These are phyloP conservation scores for Monilinia vaccinii-corymbosi DNA, from an alignment of 2,329 filamentous ascomycete genomes.

Conservation along the genomic window DNA sequence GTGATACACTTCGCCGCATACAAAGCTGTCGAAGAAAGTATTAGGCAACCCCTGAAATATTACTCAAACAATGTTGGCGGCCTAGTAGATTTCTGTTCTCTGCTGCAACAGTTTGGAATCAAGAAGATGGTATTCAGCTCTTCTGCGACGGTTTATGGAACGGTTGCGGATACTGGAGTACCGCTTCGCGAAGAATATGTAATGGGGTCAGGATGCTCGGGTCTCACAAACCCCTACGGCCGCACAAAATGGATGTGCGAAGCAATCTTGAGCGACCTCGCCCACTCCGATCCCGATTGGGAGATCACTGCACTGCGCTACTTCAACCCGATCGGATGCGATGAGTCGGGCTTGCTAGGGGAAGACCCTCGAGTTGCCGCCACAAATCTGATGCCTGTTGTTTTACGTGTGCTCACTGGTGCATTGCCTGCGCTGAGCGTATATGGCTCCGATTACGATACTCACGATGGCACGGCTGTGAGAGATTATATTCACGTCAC, in stretches of 20 bases:
- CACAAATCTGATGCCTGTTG: slow-evolving; percentile 56
- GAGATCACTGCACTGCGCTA: slow-evolving; percentile 55
- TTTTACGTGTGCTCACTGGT: slow-evolving; percentile 52
- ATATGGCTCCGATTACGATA: slow-evolving; percentile 57
- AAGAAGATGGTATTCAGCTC: slow-evolving; percentile 61
- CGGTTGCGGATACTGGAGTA: slow-evolving; percentile 39
- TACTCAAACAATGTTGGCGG: slow-evolving; percentile 61
- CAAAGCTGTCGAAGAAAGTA: slow-evolving; percentile 47
- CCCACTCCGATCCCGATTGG: slow-evolving; percentile 51
- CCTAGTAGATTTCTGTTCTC: slow-evolving; percentile 47
- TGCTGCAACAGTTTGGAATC: slow-evolving; percentile 50
- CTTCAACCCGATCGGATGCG: slow-evolving; percentile 60
- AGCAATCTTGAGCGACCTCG: slow-evolving; percentile 54
- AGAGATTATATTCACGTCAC: slow-evolving; percentile 61
- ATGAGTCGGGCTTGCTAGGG: slow-evolving; percentile 52
- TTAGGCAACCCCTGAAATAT: slow-evolving; percentile 50
- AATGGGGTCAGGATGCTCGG: slow-evolving; percentile 40
- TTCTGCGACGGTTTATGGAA: slow-evolving; percentile 58
- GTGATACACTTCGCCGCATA: slow-evolving; percentile 64
- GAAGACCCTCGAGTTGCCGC: slow-evolving; percentile 54
- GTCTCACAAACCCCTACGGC: slow-evolving; percentile 57
- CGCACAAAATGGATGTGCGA: slow-evolving; percentile 61
- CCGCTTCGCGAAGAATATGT: slow-evolving; percentile 46
- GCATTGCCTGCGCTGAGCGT: slow-evolving; percentile 45
- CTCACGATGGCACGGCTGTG: slow-evolving; percentile 54